Evolutionary conservation across 805 yeast species (phyloP).

Genomic region (Ogataea pilisensis): DNA sequence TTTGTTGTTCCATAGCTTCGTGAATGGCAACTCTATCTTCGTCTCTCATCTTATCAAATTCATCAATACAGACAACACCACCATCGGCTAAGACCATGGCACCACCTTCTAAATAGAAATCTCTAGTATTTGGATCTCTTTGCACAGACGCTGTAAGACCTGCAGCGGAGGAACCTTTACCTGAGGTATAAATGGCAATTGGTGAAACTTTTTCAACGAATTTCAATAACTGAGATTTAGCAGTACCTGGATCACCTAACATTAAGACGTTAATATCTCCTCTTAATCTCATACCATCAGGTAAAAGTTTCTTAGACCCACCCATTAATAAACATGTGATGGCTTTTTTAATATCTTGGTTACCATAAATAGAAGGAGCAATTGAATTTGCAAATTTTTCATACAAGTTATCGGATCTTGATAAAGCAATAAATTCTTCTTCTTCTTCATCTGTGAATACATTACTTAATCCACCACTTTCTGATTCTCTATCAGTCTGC

Average conservation of each 20-base stretch:
- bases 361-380: constrained; percentile 97
- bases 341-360: constrained; percentile 87
- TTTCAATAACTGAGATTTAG: constrained; percentile 92
- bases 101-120: constrained; percentile 96
- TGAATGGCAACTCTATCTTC: constrained; percentile 98
- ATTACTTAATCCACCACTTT: constrained; percentile 39
- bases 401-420: constrained; percentile 81
- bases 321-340: constrained; percentile 90
- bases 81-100: constrained; percentile 99
- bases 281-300: constrained; percentile 94
- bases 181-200: constrained; percentile 92
- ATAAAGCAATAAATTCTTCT: constrained; percentile 77
- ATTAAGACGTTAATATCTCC: constrained; percentile 94
- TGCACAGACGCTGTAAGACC: constrained; percentile 98
- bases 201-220: constrained; percentile 95
- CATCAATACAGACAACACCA: constrained; percentile 98
- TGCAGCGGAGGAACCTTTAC: constrained; percentile 99
- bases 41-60: constrained; percentile 98
- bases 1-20: constrained; percentile 99
- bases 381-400: constrained; percentile 82
- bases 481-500: constrained; percentile 69
- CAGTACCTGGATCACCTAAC: constrained; percentile 98
- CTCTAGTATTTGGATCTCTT: constrained; percentile 82
- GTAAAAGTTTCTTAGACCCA: constrained; percentile 86
- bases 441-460: constrained; percentile 90